A percentile compares a stretch with the other conserved stretches of the same genome.
Conservation (phyloP, 2,329 filamentous ascomycete species). For the Periconia sp. region DNA sequence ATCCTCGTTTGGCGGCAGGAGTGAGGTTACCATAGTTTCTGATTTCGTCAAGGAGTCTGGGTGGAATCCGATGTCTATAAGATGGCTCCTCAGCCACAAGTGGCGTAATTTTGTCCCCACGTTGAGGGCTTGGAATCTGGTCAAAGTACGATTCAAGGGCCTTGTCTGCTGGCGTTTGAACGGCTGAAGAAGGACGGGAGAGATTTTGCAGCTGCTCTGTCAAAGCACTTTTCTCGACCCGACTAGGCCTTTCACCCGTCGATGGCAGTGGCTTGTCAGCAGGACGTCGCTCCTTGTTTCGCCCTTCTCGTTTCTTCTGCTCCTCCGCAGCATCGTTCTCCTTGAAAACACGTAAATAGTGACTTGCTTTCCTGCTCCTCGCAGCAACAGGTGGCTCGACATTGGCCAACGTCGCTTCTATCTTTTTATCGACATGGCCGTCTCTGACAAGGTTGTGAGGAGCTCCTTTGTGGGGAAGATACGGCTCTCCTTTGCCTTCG, state of each 20-base stretch:
- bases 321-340: slow-evolving; percentile 60
- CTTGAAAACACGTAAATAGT: slow-evolving; percentile 66
- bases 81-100: slow-evolving; percentile 7
- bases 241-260: slow-evolving; percentile 27
- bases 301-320: slow-evolving; percentile 53
- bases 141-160: slow-evolving; percentile 34
- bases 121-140: slow-evolving; percentile 10
- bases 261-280: slow-evolving; percentile 30
- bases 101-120: slow-evolving; percentile 7
- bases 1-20: slow-evolving; percentile 48
- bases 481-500: slow-evolving; percentile 49
- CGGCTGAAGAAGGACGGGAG: slow-evolving; percentile 27
- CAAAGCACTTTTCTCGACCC: slow-evolving; percentile 13
- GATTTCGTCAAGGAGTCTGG: slow-evolving; percentile 59
- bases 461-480: slow-evolving; percentile 39
- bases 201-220: slow-evolving; percentile 21
- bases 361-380: slow-evolving; percentile 66
- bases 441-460: slow-evolving; percentile 48
- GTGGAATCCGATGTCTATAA: slow-evolving; percentile 42
- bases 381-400: slow-evolving; percentile 57
- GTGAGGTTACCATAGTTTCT: slow-evolving; percentile 56
- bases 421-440: slow-evolving; percentile 60
- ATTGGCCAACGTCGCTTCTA: slow-evolving; percentile 64
- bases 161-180: slow-evolving; percentile 25
- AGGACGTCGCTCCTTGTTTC: slow-evolving; percentile 40